Percentiles rank a stretch among this genome's conserved stretches.
These are phyloP conservation scores for Ceriops decandra DNA, from an alignment of 345 rosid genomes.

Conservation along the genomic window DNA sequence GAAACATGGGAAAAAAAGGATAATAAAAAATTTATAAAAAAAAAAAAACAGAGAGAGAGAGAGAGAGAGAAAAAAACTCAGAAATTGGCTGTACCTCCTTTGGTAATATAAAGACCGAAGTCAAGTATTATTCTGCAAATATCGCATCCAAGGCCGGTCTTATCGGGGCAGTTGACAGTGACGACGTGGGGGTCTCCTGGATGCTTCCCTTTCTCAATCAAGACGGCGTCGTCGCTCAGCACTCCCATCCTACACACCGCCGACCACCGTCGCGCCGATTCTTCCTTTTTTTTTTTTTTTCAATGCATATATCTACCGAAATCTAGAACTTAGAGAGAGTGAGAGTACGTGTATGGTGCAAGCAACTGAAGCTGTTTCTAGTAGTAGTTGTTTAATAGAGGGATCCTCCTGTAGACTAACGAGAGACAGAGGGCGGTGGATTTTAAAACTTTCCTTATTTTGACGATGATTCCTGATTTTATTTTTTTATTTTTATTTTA, in stretches of 20 bases:
- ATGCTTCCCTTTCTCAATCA: constrained; percentile 56
- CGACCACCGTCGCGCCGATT: too few relatives aligned
- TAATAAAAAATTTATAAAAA: background rate
- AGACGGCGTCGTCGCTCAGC: constrained; percentile 53
- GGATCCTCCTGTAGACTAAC: too few relatives aligned
- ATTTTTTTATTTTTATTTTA: too few relatives aligned
- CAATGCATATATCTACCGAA: background rate
- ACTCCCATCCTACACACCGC: constrained; percentile 34
- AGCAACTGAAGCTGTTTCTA: background rate
- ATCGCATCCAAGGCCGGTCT: constrained; percentile 75
- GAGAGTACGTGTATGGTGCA: background rate
- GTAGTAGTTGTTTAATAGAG: background rate
- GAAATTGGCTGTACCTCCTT: constrained; percentile 48
- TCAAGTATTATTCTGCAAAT: constrained; percentile 68
- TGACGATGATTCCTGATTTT: too few relatives aligned
- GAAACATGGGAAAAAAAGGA: background rate
- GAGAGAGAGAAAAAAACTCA: background rate
- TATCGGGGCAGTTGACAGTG: constrained; percentile 79
- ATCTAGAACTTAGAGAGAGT: background rate
- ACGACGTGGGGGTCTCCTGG: constrained; percentile 61
- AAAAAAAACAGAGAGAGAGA: background rate
- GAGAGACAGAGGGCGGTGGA: too few relatives aligned
- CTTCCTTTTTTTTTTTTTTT: too few relatives aligned
- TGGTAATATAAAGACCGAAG: constrained; percentile 67
- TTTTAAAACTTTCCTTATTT: too few relatives aligned